Evolutionary conservation across 768 basidiomycete genomes (phyloP).

Genomic region (Lepiota venenata): DNA sequence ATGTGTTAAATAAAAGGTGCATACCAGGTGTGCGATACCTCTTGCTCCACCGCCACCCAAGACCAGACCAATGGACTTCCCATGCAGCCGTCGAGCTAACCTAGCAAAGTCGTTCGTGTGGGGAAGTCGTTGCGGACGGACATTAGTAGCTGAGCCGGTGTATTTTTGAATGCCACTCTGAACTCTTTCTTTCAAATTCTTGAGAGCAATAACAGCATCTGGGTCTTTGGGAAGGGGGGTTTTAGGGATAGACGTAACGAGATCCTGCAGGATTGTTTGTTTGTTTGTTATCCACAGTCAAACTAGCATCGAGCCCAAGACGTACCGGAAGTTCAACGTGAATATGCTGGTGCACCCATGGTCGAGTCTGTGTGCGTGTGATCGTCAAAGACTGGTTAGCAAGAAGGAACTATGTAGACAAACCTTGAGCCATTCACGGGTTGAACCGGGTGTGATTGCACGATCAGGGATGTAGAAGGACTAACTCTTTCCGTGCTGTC

Average conservation of each 20-base stretch:
- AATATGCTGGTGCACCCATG: slow-evolving; percentile 95
- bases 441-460: slow-evolving; percentile 84
- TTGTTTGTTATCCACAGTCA: neutral
- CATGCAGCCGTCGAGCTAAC: slow-evolving; percentile 87
- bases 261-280: slow-evolving; percentile 44
- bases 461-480: slow-evolving; percentile 92
- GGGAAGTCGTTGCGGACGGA: slow-evolving; percentile 71
- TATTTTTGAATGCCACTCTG: slow-evolving; percentile 89
- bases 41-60: slow-evolving; percentile 98
- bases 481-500: slow-evolving; percentile 95
- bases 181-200: slow-evolving; percentile 90
- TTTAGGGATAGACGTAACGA: slow-evolving; percentile 65
- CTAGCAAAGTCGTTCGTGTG: slow-evolving; percentile 91
- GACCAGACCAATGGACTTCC: slow-evolving; percentile 89
- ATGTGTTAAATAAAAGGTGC: slow-evolving; percentile 9
- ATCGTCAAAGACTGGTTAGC: neutral
- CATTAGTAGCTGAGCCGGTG: slow-evolving; percentile 57
- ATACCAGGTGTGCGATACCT: slow-evolving; percentile 47
- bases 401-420: slow-evolving; percentile 1
- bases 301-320: neutral
- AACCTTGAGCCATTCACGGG: slow-evolving; percentile 94
- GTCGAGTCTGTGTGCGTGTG: slow-evolving; percentile 61
- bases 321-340: slow-evolving; percentile 85
- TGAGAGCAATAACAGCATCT: slow-evolving; percentile 84
- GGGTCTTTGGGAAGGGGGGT: slow-evolving; percentile 68